Base-by-base conservation (phyloP, 192 early-diverging fungal species). In the Chytriomyces confervae region DNA sequence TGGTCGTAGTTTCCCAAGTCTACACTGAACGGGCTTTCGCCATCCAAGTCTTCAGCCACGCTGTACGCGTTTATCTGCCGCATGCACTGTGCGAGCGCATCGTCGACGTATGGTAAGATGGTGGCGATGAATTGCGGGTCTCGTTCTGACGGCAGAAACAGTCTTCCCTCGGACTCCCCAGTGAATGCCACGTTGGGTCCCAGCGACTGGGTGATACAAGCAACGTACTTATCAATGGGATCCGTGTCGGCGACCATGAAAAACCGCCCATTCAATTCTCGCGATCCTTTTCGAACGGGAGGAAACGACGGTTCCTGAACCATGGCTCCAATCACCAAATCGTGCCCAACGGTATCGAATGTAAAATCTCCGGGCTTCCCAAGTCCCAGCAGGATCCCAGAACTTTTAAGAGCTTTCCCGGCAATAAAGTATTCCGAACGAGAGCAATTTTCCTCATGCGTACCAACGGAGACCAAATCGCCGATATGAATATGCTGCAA, bases 401-500 rank as follows among this genome's bases (percentile, higher is more conserved):
- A 62, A 49, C 61, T 36, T 45, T 57, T 75, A 1, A 79, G 36
- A 9, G 72, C 71, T 46, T 65, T 61, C 23, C 78, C 78, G n/a
- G 72, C 71, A 50, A 79, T 53, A 49, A 79, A 79, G 49, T 79
- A 79, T 43, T 79, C 78, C 36, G 69, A 61, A 45, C 77, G 77
- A 44, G 72, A 46, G 45, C 4, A 74, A 43, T 18, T 8, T 27
- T 61, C 76, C 13, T 77, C 67, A 11, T 9, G 10, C 1, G 4
- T n/a, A 44, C 10, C n/a, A 9, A 10, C 57, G 10, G n/a, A n/a
- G 8, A 68, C 45, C 5, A 24, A 9, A 51, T 66, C 2, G 43
- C 67, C 77, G 64, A 66, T 70, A 51, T 72, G 69, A 8, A 79
- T 29, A 27, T 70, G 77, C 43, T 70, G 68, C 66, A 70, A 57